These are phyloP conservation scores for Annulohypoxylon moriforme DNA, from an alignment of 495 filamentous ascomycete genomes.

Conservation along the genomic window DNA sequence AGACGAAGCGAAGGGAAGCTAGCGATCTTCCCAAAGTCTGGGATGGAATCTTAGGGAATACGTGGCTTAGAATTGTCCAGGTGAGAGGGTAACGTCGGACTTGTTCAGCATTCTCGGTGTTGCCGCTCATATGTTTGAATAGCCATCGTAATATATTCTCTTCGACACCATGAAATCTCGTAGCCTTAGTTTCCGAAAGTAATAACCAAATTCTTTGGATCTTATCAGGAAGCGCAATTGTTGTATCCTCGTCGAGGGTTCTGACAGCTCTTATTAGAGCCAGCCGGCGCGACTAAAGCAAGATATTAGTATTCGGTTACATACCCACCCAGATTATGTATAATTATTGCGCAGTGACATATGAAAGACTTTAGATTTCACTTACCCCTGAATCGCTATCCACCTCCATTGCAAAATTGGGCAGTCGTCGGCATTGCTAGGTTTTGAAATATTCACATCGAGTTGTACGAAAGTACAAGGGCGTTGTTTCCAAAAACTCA, in stretches of 20 bases:
- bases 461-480: not conserved
- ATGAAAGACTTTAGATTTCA: not conserved
- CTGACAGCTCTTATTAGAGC: conserved; percentile 46
- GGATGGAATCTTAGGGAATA: conserved; percentile 56
- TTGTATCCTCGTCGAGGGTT: conserved; percentile 54
- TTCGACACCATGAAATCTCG: conserved; percentile 58
- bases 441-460: conserved; percentile 1
- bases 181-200: conserved; percentile 45
- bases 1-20: conserved; percentile 56
- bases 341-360: not conserved
- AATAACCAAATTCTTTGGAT: conserved; percentile 53
- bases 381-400: conserved; percentile 39
- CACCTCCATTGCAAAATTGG: conserved; percentile 45
- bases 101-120: conserved; percentile 53
- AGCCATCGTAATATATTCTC: conserved; percentile 62
- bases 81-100: conserved; percentile 57
- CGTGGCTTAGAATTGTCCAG: conserved; percentile 56
- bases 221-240: conserved; percentile 52
- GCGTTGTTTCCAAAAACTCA: conserved; percentile 3
- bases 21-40: conserved; percentile 60
- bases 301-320: conserved; percentile 25
- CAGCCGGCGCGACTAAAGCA: conserved; percentile 42
- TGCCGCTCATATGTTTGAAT: conserved; percentile 60
- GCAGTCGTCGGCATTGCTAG: conserved; percentile 34
- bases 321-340: not conserved